Conservation (phyloP, 179 eudicot species). For the Beta corolliflora region DNA sequence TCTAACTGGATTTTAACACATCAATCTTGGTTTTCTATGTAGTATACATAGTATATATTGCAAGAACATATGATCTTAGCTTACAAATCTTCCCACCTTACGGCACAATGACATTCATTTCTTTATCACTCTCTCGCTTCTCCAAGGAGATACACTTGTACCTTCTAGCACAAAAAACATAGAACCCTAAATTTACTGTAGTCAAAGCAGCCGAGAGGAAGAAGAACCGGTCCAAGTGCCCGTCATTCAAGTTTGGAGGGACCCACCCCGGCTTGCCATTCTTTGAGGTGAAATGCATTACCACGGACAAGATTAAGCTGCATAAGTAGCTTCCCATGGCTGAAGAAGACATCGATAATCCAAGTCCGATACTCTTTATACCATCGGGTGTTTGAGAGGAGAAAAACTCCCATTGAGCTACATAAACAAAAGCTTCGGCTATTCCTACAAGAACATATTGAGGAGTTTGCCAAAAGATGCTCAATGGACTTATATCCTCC, state of each 20-base stretch:
- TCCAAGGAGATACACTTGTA: constrained; percentile 45
- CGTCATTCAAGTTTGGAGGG: constrained; percentile 53
- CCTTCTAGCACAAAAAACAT: constrained; percentile 50
- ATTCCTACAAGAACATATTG: constrained; percentile 55
- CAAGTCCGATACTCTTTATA: constrained; percentile 47
- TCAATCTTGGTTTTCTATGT: constrained; percentile 3
- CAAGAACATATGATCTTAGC: constrained; percentile 17
- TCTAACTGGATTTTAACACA: constrained; percentile 2
- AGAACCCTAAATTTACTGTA: constrained; percentile 47
- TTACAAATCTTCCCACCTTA: constrained; percentile 10
- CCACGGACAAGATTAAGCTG: constrained; percentile 47
- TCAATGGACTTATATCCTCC: constrained; percentile 39
- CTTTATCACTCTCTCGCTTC: constrained; percentile 31
- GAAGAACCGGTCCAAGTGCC: constrained; percentile 56
- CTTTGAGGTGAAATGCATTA: constrained; percentile 50
- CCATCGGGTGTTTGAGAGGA: constrained; percentile 49
- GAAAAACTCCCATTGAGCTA: constrained; percentile 56
- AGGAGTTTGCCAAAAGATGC: constrained; percentile 55
- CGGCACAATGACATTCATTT: constrained; percentile 31
- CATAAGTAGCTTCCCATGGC: constrained; percentile 56
- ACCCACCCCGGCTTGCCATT: constrained; percentile 59
- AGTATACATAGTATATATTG: constrained; percentile 9
- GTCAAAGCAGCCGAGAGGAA: constrained; percentile 59
- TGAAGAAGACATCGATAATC: constrained; percentile 49
- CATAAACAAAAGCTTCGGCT: constrained; percentile 49